Evolutionary conservation across 2,329 filamentous ascomycete genomes (phyloP), one percentile per base, ranked within the genome.

Genomic region (Penicillium occitanis): DNA sequence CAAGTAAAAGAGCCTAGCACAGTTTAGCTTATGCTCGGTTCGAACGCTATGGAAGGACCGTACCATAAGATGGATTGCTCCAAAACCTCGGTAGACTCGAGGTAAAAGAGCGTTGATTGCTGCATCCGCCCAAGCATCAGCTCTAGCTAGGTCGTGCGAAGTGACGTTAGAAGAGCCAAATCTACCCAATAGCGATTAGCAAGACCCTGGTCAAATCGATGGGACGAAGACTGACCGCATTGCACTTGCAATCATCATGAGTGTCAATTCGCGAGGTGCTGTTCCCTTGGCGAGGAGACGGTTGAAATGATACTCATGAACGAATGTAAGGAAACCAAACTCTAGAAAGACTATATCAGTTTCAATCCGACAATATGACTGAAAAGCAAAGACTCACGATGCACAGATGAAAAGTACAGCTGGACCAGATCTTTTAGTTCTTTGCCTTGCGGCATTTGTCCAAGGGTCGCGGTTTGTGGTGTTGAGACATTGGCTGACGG

Each of bases 21-120:
- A 11, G 17, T 14, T 42, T 42, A 42, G 40, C 40, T 42, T 42
- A 42, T 42, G 5, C 14, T 17, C 5, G 3, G 40, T n/a, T 42
- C 17, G 40, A 42, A n/a, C 6, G 5, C 40, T 42, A 14, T n/a
- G 40, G 40, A n/a, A 42, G 14, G 13, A n/a, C 40, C 3, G 5
- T 61, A 61, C 58, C 58, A 61, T 61, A 13, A 61, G 58, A 14
- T 61, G 58, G 48, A 61, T 61, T 17, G 22, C 58, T 13, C 58
- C 58, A 19, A 61, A 46, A 6, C 58, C 58, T 33, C 25, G 40
- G 14, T 30, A 61, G 14, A 61, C 25, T 6, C 25, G 58, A 13
- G 58, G 58, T 17, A 61, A 19, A 25, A 61, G 25, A 33, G 25
- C 19, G 5, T 44, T 46, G 25, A 61, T 25, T 6, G 58, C 58